phyloP scores from a whole-genome alignment of 2,329 filamentous ascomycete species.

The Aspergillus texensis region DNA sequence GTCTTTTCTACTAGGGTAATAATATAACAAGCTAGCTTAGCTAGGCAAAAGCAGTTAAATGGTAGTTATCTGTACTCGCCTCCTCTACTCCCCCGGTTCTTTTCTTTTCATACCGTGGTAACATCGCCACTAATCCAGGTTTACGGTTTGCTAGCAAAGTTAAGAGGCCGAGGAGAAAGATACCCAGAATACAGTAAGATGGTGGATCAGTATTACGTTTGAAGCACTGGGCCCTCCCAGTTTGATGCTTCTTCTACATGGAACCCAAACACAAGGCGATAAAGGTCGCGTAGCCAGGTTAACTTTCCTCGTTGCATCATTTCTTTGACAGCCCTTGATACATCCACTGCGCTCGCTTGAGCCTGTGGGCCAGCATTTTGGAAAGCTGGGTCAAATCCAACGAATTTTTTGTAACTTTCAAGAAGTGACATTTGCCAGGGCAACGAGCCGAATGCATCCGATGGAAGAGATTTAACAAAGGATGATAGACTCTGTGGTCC shows the following conservation, averaged over 20 bases:
- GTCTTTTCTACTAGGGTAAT: too few species aligned
- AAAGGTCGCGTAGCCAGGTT: slow-evolving; percentile 78
- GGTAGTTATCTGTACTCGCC: too few species aligned
- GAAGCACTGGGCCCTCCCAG: slow-evolving; percentile 60
- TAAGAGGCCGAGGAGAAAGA: not conserved
- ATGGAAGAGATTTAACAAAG: slow-evolving; percentile 75
- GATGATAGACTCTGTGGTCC: slow-evolving; percentile 62
- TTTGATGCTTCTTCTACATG: slow-evolving; percentile 74
- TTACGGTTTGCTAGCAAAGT: not conserved
- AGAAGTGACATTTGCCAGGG: slow-evolving; percentile 72
- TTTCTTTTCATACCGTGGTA: too few species aligned
- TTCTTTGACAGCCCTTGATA: slow-evolving; percentile 76
- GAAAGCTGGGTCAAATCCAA: slow-evolving; percentile 72
- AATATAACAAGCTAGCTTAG: too few species aligned
- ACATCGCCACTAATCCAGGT: not conserved
- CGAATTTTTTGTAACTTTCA: slow-evolving; percentile 77
- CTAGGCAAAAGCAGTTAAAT: too few species aligned
- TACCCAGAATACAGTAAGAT: not conserved
- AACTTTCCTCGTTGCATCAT: slow-evolving; percentile 75
- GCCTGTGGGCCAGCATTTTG: slow-evolving; percentile 41
- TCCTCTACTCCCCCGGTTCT: too few species aligned
- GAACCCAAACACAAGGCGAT: slow-evolving; percentile 81
- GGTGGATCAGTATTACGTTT: slow-evolving; percentile 27
- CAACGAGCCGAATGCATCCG: slow-evolving; percentile 75
- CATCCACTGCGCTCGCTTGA: slow-evolving; percentile 64